Percentiles rank a stretch among this genome's conserved stretches.
phyloP scores from a whole-genome alignment of 176 grass and related monocot species.

The Eleusine coracana region DNA sequence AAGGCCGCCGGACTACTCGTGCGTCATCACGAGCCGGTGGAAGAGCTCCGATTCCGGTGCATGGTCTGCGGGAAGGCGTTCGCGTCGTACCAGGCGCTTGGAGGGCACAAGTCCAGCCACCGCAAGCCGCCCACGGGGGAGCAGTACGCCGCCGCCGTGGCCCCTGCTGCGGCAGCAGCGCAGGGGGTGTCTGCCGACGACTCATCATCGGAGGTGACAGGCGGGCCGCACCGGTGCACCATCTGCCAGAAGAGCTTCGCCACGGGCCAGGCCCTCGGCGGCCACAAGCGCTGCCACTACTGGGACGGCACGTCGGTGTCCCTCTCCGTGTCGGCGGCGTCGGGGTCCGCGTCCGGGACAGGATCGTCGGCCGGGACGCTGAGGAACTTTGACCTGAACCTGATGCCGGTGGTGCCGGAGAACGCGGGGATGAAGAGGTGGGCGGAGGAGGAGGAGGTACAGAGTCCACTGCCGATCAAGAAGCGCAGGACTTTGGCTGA shows the following conservation, averaged over 20 bases:
- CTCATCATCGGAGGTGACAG: constrained; percentile 10
- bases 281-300: constrained; percentile 91
- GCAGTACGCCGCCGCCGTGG: background rate
- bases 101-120: constrained; percentile 95
- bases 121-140: constrained; percentile 42
- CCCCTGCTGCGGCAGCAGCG: background rate
- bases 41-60: constrained; percentile 63
- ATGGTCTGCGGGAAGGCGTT: constrained; percentile 77
- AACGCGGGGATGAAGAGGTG: constrained; percentile 45
- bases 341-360: constrained; percentile 10
- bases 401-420: constrained; percentile 45
- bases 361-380: constrained; percentile 38
- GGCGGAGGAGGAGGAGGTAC: constrained; percentile 74
- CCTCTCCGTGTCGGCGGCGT: constrained; percentile 25
- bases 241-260: constrained; percentile 66
- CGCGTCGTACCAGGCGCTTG: constrained; percentile 80
- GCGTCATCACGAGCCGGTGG: background rate
- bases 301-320: constrained; percentile 56
- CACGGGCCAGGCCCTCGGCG: constrained; percentile 85
- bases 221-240: constrained; percentile 62
- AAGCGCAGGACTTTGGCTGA: constrained; percentile 37
- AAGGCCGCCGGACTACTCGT: background rate
- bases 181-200: background rate
- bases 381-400: constrained; percentile 85
- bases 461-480: constrained; percentile 66